Conservation (phyloP, 1,284 basidiomycete species). For the Heliocybe sulcata region DNA sequence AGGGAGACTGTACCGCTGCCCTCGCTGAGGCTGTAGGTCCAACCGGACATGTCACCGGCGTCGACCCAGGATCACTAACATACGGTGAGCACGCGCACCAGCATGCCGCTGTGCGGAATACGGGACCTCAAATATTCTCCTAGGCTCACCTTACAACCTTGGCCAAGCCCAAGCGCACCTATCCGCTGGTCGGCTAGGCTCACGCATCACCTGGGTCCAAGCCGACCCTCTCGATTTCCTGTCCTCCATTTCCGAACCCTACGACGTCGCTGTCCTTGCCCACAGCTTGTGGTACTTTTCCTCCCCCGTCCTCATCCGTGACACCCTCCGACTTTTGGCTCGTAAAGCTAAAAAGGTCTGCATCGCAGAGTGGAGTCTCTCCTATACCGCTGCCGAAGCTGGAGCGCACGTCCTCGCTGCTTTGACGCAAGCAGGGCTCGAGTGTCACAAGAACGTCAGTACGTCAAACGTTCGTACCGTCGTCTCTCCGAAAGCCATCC, state of each 20-base stretch:
- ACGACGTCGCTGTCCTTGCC: conserved; percentile 28
- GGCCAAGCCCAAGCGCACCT: conserved; percentile 31
- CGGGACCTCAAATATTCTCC: neutral
- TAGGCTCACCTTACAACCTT: conserved; percentile 31
- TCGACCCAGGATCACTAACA: conserved; percentile 31
- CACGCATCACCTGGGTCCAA: conserved; percentile 29
- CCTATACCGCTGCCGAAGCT: conserved; percentile 15
- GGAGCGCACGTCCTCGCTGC: conserved; percentile 31
- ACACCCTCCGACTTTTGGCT: conserved; percentile 24
- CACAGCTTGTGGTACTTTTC: conserved; percentile 36
- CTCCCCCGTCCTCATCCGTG: conserved; percentile 22
- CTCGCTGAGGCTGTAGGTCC: conserved; percentile 30
- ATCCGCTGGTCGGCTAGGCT: conserved; percentile 22
- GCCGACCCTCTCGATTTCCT: conserved; percentile 26
- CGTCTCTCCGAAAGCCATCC: conserved; percentile 25
- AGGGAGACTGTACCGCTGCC: conserved; percentile 33
- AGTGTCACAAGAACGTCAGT: conserved; percentile 23
- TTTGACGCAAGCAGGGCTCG: conserved; percentile 29
- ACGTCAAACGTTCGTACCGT: conserved; percentile 32
- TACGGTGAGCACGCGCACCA: conserved; percentile 23
- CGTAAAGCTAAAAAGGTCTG: conserved; percentile 21
- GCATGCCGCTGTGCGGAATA: neutral
- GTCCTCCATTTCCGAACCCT: conserved; percentile 13
- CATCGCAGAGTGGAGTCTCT: conserved; percentile 31
- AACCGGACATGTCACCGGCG: conserved; percentile 28